phyloP scores from a whole-genome alignment of 495 filamentous ascomycete genomes.

The Margaritispora aquatica region DNA sequence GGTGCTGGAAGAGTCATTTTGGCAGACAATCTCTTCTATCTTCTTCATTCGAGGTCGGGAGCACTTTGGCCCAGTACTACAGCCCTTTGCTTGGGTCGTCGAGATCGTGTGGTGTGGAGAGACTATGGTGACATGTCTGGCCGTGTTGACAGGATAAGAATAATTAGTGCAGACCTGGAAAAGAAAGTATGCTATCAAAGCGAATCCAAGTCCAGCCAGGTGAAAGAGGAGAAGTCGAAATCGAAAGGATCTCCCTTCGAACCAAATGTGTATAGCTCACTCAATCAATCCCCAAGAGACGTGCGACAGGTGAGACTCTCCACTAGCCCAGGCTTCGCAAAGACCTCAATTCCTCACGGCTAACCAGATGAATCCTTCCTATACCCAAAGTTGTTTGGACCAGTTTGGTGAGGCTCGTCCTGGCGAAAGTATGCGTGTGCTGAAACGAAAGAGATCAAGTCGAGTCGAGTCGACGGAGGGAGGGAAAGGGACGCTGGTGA shows the following conservation, averaged over 20 bases:
- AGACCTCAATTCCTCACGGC: background rate
- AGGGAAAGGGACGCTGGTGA: too few relatives aligned
- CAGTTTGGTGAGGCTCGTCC: constrained; percentile 6
- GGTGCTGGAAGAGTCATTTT: constrained; percentile 62
- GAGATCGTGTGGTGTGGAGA: background rate
- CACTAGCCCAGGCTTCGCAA: background rate
- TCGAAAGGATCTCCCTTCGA: background rate
- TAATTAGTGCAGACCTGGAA: background rate
- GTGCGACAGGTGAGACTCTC: background rate
- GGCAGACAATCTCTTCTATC: background rate
- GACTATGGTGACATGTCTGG: constrained; percentile 16
- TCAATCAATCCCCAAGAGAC: too few relatives aligned
- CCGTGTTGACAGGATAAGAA: background rate
- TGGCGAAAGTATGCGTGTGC: background rate
- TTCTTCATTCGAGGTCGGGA: background rate
- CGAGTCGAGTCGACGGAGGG: background rate
- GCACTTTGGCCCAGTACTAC: background rate
- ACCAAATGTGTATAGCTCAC: background rate
- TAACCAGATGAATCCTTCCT: background rate
- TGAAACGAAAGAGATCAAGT: constrained; percentile 11
- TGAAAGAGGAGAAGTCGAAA: constrained; percentile 6
- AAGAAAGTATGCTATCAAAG: constrained; percentile 22
- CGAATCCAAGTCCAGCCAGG: constrained; percentile 3
- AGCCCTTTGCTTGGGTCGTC: background rate
- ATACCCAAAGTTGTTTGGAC: background rate